A percentile compares a stretch with the other conserved stretches of the same genome.
phyloP scores from a whole-genome alignment of 2,329 filamentous ascomycete species.

The Fusarium armeniacum region DNA sequence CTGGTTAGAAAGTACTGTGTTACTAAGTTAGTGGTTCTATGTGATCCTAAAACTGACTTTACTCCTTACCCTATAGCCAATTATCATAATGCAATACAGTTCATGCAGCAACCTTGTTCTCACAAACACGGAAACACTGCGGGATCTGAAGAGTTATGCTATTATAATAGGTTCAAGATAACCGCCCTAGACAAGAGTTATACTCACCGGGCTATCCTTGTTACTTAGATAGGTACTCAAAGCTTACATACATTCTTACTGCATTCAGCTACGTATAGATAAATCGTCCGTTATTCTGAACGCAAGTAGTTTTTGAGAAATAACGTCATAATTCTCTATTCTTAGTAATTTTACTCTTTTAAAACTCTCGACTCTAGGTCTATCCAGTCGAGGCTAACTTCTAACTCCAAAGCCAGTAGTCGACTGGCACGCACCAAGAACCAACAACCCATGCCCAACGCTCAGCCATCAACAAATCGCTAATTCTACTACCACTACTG shows the following conservation, averaged over 20 bases:
- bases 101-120: no score
- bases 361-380: slow-evolving; percentile 33
- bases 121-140: no score
- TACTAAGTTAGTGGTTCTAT: no score
- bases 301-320: neutral
- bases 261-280: neutral
- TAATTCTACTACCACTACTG: slow-evolving; percentile 30
- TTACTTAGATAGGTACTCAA: no score
- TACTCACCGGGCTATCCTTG: neutral
- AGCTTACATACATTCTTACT: neutral
- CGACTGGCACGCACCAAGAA: slow-evolving; percentile 35
- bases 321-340: slow-evolving; percentile 26
- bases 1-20: no score
- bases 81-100: no score
- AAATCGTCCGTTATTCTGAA: accelerated
- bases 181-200: accelerated
- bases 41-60: no score
- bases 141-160: no score
- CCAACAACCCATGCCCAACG: slow-evolving; percentile 33
- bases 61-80: no score
- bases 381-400: slow-evolving; percentile 36
- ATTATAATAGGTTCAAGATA: neutral
- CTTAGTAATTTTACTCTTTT: slow-evolving; percentile 32
- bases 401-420: slow-evolving; percentile 45
- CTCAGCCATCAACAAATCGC: slow-evolving; percentile 38